These are phyloP conservation scores for Trichoderma citrinoviride DNA, from an alignment of 2,329 filamentous ascomycete genomes.

Conservation along the genomic window DNA sequence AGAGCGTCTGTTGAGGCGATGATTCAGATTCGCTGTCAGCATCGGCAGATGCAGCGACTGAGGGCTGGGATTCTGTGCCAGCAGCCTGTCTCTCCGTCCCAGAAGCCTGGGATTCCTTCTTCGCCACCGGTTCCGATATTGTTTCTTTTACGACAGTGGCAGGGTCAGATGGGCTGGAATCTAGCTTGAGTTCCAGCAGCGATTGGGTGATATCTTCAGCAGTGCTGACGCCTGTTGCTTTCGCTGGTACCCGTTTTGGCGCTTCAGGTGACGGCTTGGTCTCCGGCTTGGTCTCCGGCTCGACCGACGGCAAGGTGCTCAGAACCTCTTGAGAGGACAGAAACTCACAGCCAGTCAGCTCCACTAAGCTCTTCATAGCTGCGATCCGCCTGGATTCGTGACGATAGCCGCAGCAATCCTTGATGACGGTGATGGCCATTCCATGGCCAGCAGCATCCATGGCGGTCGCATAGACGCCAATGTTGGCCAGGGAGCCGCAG, in stretches of 20 bases:
- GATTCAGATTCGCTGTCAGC: not conserved
- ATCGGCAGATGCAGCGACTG: not conserved
- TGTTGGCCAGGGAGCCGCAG: conserved; percentile 80
- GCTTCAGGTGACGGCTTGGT: not conserved
- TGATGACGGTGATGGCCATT: conserved; percentile 78
- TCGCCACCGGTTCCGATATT: not conserved
- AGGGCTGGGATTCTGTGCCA: conserved; percentile 25
- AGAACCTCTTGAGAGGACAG: conserved; percentile 60
- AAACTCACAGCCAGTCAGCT: conserved; percentile 71
- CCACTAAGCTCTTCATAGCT: conserved; percentile 67
- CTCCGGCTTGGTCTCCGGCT: not conserved
- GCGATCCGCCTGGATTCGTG: conserved; percentile 65
- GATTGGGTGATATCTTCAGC: conserved; percentile 32
- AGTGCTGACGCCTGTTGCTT: not conserved
- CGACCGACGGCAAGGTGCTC: conserved; percentile 28
- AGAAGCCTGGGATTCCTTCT: not conserved
- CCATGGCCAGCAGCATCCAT: conserved; percentile 87
- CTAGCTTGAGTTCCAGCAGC: conserved; percentile 35
- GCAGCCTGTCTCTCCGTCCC: not conserved
- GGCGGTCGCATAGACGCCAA: conserved; percentile 87
- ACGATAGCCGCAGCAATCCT: conserved; percentile 85
- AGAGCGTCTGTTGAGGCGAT: conserved; percentile 53
- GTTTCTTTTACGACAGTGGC: conserved; percentile 9
- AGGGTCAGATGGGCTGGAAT: conserved; percentile 28
- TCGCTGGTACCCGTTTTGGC: conserved; percentile 6